Conservation (phyloP, 2,329 filamentous ascomycete genomes). For the Xylariaceae sp. region DNA sequence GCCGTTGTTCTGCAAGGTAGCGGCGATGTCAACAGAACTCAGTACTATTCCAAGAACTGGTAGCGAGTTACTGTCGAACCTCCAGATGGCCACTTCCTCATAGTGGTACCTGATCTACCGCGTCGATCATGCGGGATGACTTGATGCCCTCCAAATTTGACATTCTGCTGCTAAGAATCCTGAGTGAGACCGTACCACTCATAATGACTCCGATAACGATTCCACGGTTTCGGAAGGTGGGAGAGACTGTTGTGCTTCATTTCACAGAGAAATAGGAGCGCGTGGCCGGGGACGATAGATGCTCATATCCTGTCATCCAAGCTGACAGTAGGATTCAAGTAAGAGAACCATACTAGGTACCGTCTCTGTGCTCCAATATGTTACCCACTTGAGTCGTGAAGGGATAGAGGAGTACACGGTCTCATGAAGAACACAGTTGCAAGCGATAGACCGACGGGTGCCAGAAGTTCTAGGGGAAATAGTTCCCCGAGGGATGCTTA, state of each 20-base stretch:
- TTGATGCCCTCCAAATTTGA: background rate
- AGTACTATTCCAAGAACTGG: no score
- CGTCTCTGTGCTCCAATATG: no score
- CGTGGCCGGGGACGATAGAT: background rate
- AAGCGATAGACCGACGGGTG: background rate
- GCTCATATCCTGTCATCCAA: background rate
- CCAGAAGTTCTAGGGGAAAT: no score
- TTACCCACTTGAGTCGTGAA: background rate
- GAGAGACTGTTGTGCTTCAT: background rate
- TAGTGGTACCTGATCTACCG: slow-evolving; percentile 38
- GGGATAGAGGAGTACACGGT: background rate
- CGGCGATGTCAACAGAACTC: no score
- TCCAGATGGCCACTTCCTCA: slow-evolving; percentile 43
- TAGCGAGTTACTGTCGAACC: slow-evolving; percentile 52
- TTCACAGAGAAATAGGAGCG: background rate
- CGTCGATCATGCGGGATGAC: slow-evolving; percentile 55
- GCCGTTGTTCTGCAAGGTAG: no score
- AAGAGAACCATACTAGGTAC: no score
- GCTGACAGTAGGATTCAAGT: background rate
- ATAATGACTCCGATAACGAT: background rate
- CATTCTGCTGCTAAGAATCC: background rate
- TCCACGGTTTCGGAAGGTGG: background rate
- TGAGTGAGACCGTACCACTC: background rate
- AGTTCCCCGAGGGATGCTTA: background rate
- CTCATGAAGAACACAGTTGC: background rate